Conservation (phyloP, 345 rosid genomes). For the Salix koriyanagi region DNA sequence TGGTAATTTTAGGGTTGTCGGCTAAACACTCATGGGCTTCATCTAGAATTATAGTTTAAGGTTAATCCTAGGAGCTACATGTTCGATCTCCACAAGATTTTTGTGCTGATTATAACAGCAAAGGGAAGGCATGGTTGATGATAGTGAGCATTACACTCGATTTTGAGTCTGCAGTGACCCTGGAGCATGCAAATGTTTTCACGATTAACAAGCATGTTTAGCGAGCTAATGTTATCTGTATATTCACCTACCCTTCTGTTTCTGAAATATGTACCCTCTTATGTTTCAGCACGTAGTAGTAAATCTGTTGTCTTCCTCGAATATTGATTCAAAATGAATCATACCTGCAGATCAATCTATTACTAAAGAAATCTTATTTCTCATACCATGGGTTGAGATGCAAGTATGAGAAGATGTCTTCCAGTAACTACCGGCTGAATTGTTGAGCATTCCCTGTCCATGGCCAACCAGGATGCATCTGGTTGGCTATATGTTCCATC, state of each 20-base stretch:
- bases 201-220: neutral
- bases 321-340: no score
- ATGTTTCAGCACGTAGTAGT: neutral
- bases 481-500: neutral
- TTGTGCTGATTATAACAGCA: no score
- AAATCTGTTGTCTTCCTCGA: neutral
- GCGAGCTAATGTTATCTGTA: neutral
- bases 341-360: no score
- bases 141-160: neutral
- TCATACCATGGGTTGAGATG: neutral
- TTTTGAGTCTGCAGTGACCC: neutral
- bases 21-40: no score
- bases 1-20: no score
- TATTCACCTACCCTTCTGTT: neutral
- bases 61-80: no score
- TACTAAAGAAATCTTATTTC: neutral
- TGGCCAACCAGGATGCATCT: constrained; percentile 13
- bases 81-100: no score
- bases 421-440: neutral
- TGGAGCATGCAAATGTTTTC: no score
- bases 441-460: neutral
- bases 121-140: neutral
- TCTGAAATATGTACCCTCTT: neutral
- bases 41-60: no score
- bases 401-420: neutral